Conservation (phyloP, 768 basidiomycete genomes). For the Leucocoprinus leucothites region DNA sequence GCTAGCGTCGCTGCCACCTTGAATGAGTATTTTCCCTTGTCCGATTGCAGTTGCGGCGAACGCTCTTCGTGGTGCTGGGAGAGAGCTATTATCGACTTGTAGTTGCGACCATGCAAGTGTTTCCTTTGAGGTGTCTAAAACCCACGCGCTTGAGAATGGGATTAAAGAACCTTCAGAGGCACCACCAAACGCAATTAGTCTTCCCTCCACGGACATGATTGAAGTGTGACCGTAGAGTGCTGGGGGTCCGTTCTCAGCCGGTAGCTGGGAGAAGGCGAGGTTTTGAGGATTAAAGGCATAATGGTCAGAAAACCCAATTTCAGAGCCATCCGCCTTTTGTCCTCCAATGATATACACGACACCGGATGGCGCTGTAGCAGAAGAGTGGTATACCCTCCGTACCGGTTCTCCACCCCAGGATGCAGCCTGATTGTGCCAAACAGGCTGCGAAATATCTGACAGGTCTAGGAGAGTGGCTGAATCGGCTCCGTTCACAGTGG, state of each 20-base stretch:
- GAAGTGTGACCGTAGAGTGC: slow-evolving; percentile 73
- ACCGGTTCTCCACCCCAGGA: slow-evolving; percentile 67
- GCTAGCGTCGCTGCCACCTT: slow-evolving; percentile 69
- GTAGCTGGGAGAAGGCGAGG: slow-evolving; percentile 53
- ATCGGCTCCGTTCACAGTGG: slow-evolving; percentile 51
- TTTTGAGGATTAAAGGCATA: slow-evolving; percentile 55
- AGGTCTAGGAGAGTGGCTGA: slow-evolving; percentile 61
- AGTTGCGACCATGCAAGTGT: slow-evolving; percentile 48
- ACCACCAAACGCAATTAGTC: slow-evolving; percentile 75
- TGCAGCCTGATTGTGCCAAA: slow-evolving; percentile 43
- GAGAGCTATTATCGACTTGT: slow-evolving; percentile 29
- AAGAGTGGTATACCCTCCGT: slow-evolving; percentile 74
- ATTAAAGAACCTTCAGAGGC: slow-evolving; percentile 48
- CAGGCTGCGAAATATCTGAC: slow-evolving; percentile 30
- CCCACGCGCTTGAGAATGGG: slow-evolving; percentile 59
- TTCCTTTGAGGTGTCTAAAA: slow-evolving; percentile 52
- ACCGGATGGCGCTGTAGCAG: slow-evolving; percentile 45
- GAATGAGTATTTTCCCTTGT: slow-evolving; percentile 61
- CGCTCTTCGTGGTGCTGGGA: slow-evolving; percentile 59
- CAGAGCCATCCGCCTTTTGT: slow-evolving; percentile 77
- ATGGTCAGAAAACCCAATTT: slow-evolving; percentile 55
- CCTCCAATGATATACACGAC: slow-evolving; percentile 76
- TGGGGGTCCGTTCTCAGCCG: slow-evolving; percentile 55
- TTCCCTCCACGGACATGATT: slow-evolving; percentile 65
- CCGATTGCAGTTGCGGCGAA: slow-evolving; percentile 54